Percentiles rank a stretch among this genome's conserved stretches.
These are phyloP conservation scores for Hirsutella minnesotensis DNA, from an alignment of 2,329 filamentous ascomycete genomes.

Conservation along the genomic window DNA sequence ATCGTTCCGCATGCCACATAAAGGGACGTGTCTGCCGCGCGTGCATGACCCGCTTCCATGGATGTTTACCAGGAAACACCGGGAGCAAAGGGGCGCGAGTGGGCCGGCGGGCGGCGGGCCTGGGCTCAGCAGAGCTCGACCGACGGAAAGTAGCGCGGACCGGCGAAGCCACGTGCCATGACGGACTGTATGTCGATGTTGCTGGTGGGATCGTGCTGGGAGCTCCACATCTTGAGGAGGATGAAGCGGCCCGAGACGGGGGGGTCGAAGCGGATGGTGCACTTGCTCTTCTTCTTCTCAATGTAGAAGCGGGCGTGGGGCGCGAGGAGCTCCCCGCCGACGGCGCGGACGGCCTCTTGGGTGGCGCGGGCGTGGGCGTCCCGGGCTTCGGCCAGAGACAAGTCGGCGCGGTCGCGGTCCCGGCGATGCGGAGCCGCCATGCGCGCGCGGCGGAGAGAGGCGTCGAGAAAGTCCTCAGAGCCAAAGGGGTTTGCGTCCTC, in stretches of 20 bases:
- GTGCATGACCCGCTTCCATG: no score
- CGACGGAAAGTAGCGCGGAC: constrained; percentile 72
- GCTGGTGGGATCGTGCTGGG: constrained; percentile 45
- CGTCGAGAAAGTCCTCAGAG: constrained; percentile 14
- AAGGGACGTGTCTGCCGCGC: no score
- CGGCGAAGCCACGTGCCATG: constrained; percentile 71
- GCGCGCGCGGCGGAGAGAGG: constrained; percentile 5
- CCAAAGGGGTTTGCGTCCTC: constrained; percentile 18
- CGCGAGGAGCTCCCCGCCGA: constrained; percentile 49
- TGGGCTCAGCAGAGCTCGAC: constrained; percentile 43
- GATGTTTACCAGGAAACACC: no score
- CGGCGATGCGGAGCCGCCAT: background rate
- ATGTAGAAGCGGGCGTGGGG: constrained; percentile 80
- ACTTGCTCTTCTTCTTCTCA: constrained; percentile 68
- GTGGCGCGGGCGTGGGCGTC: constrained; percentile 41
- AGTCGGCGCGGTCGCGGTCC: constrained; percentile 8
- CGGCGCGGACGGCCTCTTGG: constrained; percentile 43
- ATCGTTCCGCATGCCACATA: no score
- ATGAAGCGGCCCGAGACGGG: constrained; percentile 74
- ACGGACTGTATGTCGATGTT: constrained; percentile 90
- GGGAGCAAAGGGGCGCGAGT: no score
- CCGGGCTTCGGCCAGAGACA: constrained; percentile 21
- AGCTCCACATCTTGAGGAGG: constrained; percentile 82
- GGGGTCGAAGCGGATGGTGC: constrained; percentile 76
- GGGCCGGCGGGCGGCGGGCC: no score